Percentiles rank a stretch among this genome's conserved stretches.
Conservation (phyloP, 179 eudicot genomes). For the Nepenthes alata region DNA sequence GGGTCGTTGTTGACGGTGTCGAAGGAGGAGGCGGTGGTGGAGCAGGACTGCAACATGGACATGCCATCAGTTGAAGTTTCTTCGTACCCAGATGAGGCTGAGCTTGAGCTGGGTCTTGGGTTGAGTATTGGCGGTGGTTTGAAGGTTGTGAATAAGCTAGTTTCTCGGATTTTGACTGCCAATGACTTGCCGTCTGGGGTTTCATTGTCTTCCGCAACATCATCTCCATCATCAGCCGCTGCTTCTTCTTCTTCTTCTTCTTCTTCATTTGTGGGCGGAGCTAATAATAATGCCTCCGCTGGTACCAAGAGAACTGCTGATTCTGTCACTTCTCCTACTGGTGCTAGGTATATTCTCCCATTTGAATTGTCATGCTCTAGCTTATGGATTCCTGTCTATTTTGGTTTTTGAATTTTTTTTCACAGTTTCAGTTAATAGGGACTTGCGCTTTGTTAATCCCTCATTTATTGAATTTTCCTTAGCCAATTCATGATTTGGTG, state of each 20-base stretch:
- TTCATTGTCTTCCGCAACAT: constrained; percentile 21
- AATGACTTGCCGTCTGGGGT: constrained; percentile 32
- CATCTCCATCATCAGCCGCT: constrained; percentile 29
- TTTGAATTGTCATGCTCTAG: not conserved
- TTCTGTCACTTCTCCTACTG: constrained; percentile 34
- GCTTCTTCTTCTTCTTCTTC: constrained; percentile 55
- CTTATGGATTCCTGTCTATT: not conserved
- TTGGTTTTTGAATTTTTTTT: not conserved
- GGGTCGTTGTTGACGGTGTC: constrained; percentile 44
- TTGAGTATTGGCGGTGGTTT: constrained; percentile 39
- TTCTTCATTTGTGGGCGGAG: constrained; percentile 33
- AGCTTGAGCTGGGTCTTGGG: constrained; percentile 73
- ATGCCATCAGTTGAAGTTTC: constrained; percentile 29
- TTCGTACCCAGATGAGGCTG: constrained; percentile 55
- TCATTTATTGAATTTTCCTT: too few species aligned
- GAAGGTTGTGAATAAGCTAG: constrained; percentile 6
- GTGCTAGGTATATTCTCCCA: constrained; percentile 28
- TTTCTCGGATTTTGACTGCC: constrained; percentile 55
- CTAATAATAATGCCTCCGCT: constrained; percentile 18
- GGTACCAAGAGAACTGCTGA: constrained; percentile 69
- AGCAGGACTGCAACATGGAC: constrained; percentile 17
- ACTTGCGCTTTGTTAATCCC: not conserved
- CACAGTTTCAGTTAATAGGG: too few species aligned
- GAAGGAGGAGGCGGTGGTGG: constrained; percentile 15
- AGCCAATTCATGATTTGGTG: not conserved